phyloP scores from a whole-genome alignment of 345 rosid species.

The Bruguiera sexangula region DNA sequence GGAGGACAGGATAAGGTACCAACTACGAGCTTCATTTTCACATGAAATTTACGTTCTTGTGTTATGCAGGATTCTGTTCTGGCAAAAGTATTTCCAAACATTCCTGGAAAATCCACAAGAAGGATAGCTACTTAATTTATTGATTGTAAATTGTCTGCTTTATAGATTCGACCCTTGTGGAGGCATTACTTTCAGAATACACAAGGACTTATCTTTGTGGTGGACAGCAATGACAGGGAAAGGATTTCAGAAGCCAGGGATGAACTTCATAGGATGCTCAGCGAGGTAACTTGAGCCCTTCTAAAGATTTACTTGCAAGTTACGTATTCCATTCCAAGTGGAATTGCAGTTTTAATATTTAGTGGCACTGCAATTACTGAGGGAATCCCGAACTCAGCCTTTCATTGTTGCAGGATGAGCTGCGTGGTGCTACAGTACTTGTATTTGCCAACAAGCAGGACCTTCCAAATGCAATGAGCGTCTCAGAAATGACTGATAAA shows the following conservation, averaged over 20 bases:
- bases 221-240: conserved; percentile 64
- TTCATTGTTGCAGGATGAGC: conserved; percentile 37
- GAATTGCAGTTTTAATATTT: background rate
- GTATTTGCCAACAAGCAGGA: conserved; percentile 75
- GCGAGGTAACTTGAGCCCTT: conserved; percentile 33
- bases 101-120: too few species aligned
- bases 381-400: background rate
- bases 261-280: conserved; percentile 62
- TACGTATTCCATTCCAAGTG: background rate
- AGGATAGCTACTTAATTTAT: background rate
- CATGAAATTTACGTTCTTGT: too few species aligned
- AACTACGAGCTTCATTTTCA: background rate
- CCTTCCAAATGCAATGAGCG: conserved; percentile 58
- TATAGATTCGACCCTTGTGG: conserved; percentile 63
- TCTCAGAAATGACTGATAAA: conserved; percentile 62
- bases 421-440: conserved; percentile 48
- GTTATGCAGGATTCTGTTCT: too few species aligned
- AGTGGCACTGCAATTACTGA: background rate
- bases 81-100: too few species aligned
- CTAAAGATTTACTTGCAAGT: background rate
- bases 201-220: conserved; percentile 62
- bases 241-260: conserved; percentile 55
- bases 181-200: conserved; percentile 67
- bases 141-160: background rate
- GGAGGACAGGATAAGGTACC: conserved; percentile 69